Conservation (phyloP, 371 early-diverging fungal species). For the Coemansia linderi region DNA sequence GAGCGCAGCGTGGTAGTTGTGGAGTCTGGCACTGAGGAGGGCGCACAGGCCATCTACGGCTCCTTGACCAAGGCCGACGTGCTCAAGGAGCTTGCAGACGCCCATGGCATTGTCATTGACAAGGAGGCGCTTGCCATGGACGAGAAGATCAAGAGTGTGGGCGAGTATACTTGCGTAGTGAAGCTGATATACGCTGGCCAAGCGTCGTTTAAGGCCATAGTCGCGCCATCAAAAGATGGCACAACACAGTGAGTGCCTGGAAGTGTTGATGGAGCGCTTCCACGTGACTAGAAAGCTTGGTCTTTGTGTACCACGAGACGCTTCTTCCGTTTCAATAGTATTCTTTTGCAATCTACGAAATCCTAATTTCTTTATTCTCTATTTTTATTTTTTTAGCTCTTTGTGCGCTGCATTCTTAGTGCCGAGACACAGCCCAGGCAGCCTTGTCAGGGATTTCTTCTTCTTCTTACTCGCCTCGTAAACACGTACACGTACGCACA, state of each 20-base stretch:
- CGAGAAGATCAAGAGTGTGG: slow-evolving; percentile 48
- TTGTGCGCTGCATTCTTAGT: background rate
- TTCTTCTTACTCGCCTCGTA: background rate
- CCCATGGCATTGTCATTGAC: slow-evolving; percentile 38
- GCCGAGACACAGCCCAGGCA: background rate
- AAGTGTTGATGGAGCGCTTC: background rate
- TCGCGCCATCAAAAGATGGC: slow-evolving; percentile 17
- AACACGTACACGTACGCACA: background rate
- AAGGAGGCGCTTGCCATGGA: slow-evolving; percentile 40
- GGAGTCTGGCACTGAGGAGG: slow-evolving; percentile 7
- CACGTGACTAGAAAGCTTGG: background rate
- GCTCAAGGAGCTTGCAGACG: slow-evolving; percentile 29
- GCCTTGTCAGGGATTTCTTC: background rate
- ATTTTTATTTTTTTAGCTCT: background rate
- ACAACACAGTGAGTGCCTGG: background rate
- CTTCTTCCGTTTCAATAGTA: too few species aligned
- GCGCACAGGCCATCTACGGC: slow-evolving; percentile 34
- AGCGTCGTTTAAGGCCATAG: slow-evolving; percentile 30
- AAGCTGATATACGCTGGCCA: slow-evolving; percentile 49
- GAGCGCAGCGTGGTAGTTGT: slow-evolving; percentile 31
- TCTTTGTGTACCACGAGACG: too few species aligned
- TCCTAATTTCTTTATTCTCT: background rate
- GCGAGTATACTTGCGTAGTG: slow-evolving; percentile 40
- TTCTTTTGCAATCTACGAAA: background rate
- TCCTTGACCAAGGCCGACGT: slow-evolving; percentile 44